These are phyloP conservation scores for Neonectria magnoliae DNA, from an alignment of 2,329 filamentous ascomycete genomes.

Conservation along the genomic window DNA sequence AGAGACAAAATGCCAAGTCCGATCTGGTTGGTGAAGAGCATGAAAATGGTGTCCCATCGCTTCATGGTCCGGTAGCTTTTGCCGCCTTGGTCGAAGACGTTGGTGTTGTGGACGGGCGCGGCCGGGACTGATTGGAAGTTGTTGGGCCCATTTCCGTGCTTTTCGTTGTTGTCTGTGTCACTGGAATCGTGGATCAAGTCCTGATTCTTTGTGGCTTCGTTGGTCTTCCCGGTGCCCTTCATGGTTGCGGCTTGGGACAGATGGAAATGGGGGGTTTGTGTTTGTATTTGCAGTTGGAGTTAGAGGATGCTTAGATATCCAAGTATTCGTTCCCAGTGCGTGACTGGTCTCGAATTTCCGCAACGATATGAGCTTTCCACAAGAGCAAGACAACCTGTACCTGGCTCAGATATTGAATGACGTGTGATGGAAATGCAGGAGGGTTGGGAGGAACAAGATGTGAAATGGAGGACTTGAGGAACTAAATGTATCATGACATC, in stretches of 20 bases:
- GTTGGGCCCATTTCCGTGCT: neutral
- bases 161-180: neutral
- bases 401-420: neutral
- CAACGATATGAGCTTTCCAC: neutral
- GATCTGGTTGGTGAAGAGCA: conserved; percentile 43
- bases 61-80: conserved; percentile 42
- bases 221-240: neutral
- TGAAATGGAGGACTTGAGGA: neutral
- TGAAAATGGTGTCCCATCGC: conserved; percentile 39
- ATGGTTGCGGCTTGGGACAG: neutral
- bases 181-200: neutral
- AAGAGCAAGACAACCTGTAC: neutral
- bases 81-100: conserved; percentile 40
- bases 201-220: neutral
- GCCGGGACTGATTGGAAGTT: conserved; percentile 34
- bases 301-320: neutral
- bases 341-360: neutral
- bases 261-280: neutral
- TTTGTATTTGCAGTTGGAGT: neutral
- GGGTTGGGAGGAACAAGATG: neutral
- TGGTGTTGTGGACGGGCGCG: conserved; percentile 30
- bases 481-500: neutral
- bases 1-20: conserved; percentile 66
- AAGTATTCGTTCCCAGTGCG: neutral
- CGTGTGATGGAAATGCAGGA: neutral